These are phyloP conservation scores for Aspergillus oerlinghausenensis DNA, from an alignment of 2,329 filamentous ascomycete species.

Conservation along the genomic window DNA sequence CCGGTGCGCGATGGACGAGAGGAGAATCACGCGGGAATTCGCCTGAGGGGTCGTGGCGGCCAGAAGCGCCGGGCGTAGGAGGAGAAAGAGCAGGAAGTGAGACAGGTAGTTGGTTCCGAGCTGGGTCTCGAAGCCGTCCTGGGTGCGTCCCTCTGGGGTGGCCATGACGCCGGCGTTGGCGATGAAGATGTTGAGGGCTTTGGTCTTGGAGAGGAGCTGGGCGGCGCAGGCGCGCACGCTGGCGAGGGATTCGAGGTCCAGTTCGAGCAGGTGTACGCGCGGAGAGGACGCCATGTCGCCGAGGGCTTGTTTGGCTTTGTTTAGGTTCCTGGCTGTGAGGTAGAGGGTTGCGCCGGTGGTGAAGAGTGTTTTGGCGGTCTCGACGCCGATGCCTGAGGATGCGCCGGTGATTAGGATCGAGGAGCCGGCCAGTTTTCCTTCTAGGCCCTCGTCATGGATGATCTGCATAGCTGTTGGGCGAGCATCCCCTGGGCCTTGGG, in stretches of 20 bases:
- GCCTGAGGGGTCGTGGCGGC: conserved; percentile 17
- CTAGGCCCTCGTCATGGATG: conserved; percentile 16
- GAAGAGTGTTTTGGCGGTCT: conserved; percentile 44
- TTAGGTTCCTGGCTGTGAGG: conserved; percentile 31
- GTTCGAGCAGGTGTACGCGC: conserved; percentile 16
- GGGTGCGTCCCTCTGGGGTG: conserved; percentile 33
- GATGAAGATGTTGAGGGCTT: conserved; percentile 28
- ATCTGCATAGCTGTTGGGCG: conserved; percentile 35
- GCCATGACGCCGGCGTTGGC: conserved; percentile 46
- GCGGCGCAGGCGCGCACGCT: conserved; percentile 6
- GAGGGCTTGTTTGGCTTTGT: conserved; percentile 28
- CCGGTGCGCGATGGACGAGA: conserved; percentile 45
- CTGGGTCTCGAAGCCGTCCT: conserved; percentile 43
- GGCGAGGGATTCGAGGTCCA: conserved; percentile 4
- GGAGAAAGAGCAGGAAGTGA: conserved; percentile 51
- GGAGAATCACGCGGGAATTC: conserved; percentile 45
- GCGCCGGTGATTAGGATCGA: conserved; percentile 14
- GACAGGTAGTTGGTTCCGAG: conserved; percentile 51
- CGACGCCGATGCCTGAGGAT: conserved; percentile 40
- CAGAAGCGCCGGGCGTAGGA: conserved; percentile 36
- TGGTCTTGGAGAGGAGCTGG: conserved; percentile 5
- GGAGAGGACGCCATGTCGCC: conserved; percentile 13
- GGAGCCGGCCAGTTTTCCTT: conserved; percentile 12
- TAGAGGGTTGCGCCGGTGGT: conserved; percentile 32
- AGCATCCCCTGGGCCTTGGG: conserved; percentile 17